Base-by-base conservation (phyloP, 2,329 filamentous ascomycete genomes). In the Claviceps spartinae region DNA sequence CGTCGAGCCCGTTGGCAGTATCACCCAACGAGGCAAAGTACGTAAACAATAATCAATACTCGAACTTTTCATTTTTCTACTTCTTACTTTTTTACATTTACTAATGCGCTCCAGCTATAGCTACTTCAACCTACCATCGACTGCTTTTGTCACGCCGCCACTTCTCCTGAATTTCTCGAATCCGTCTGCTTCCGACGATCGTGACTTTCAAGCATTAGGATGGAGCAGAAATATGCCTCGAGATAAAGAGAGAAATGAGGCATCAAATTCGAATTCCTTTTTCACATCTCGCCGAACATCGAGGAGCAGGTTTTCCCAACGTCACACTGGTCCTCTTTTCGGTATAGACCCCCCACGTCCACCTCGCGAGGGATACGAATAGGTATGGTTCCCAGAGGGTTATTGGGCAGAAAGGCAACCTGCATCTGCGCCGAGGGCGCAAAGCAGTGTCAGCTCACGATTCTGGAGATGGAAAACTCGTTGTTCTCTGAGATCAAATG, bases 361-460 rank as follows among this genome's bases (percentile, higher is more conserved):
- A n/a, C 65, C 78, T 50, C 73, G 65, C 48, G 69, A 74, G 45
- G 77, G 78, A 42, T 70, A 65, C 59, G 78, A 82, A 65, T 82
- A 77, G 78, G 78, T 81, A 24, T 81, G 78, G 78, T 81, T 78
- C 60, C 78, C 78, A 1, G 74, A 73, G 49, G 78, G 78, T 5
- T 82, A 79, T 60, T 81, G 77, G 78, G 78, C 78, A n/a, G 78
- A 81, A 62, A 69, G 78, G n/a, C 67, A 72, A 47, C 52, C 26
- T 22, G 56, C 61, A 48, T 46, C 41, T 49, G 47, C 54, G 4
- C 59, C 63, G 1, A 59, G 61, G 16, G 62, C 47, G 14, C 66
- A 65, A 56, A 68, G 64, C 49, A 67, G 58, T 49, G 60, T 64
- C 24, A 62, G 60, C 26, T 64, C 60, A 20, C 64, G 64, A 45